Percentiles rank a stretch among this genome's conserved stretches.
These are phyloP conservation scores for Podila horticola DNA, from an alignment of 192 early-diverging fungal species.

Conservation along the genomic window DNA sequence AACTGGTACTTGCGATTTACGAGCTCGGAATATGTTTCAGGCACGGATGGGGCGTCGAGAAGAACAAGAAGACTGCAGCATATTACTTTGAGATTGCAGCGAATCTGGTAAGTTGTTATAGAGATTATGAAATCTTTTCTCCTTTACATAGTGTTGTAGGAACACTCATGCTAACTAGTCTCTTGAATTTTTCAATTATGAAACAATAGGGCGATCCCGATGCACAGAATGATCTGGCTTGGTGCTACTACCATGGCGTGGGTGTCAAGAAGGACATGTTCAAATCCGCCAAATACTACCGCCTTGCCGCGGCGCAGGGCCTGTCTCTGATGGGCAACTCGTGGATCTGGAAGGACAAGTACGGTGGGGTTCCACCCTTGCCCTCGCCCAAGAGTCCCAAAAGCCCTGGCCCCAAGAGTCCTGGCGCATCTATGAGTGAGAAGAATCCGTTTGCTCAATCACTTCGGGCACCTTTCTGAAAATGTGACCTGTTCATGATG, in stretches of 20 bases:
- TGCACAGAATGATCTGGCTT: conserved; percentile 77
- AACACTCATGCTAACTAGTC: conserved; percentile 4
- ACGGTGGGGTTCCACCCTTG: conserved; percentile 54
- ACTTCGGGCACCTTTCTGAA: no score
- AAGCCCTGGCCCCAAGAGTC: neutral
- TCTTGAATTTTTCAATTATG: neutral
- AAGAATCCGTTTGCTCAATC: no score
- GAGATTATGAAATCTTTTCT: conserved; percentile 1
- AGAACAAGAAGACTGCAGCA: conserved; percentile 62
- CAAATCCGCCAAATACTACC: conserved; percentile 78
- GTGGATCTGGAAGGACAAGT: conserved; percentile 86
- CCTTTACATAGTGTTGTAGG: neutral
- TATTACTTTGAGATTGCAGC: conserved; percentile 61
- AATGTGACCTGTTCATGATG: no score
- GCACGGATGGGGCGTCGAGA: conserved; percentile 85
- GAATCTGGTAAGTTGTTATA: conserved; percentile 56
- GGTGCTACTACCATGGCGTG: conserved; percentile 79
- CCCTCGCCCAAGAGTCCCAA: conserved; percentile 1
- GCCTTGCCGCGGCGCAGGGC: conserved; percentile 76
- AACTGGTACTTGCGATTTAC: conserved; percentile 78
- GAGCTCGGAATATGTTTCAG: conserved; percentile 83
- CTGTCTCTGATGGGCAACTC: conserved; percentile 77
- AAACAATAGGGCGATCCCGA: conserved; percentile 72
- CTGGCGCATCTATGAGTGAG: no score
- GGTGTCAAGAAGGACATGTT: conserved; percentile 82